Evolutionary conservation across 257 asterid genomes (phyloP).

Genomic region (Solanum stenotomum): DNA sequence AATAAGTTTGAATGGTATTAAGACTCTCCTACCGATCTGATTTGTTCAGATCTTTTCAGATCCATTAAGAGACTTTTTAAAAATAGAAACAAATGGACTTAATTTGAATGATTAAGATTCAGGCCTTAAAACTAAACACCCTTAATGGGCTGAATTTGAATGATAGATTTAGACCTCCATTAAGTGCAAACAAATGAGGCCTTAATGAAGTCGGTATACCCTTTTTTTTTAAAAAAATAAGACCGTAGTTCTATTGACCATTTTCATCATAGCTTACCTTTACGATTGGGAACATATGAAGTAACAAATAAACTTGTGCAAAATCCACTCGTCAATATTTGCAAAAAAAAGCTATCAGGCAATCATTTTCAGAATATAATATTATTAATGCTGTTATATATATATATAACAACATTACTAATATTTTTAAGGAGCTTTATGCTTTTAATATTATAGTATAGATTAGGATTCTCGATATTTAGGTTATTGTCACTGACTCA

Average conservation of each 20-base stretch:
- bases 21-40: background rate
- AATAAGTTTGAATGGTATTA: background rate
- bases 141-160: background rate
- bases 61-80: background rate
- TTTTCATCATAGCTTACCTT: background rate
- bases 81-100: background rate
- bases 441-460: background rate
- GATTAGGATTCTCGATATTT: background rate
- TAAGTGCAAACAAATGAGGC: background rate
- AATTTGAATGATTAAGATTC: background rate
- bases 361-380: background rate
- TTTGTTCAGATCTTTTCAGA: background rate
- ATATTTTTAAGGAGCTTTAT: background rate
- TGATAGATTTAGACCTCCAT: background rate
- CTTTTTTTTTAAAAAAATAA: no score
- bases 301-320: background rate
- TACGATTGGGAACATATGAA: background rate
- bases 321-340: background rate
- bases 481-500: background rate
- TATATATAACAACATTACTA: no score
- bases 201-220: background rate
- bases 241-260: background rate
- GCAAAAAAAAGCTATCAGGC: background rate
- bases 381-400: no score
- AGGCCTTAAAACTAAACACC: background rate